A percentile compares a stretch with the other conserved stretches of the same genome.
These are phyloP conservation scores for Plasmodium berghei DNA, from an alignment of 169 alveolate species.

Conservation along the genomic window DNA sequence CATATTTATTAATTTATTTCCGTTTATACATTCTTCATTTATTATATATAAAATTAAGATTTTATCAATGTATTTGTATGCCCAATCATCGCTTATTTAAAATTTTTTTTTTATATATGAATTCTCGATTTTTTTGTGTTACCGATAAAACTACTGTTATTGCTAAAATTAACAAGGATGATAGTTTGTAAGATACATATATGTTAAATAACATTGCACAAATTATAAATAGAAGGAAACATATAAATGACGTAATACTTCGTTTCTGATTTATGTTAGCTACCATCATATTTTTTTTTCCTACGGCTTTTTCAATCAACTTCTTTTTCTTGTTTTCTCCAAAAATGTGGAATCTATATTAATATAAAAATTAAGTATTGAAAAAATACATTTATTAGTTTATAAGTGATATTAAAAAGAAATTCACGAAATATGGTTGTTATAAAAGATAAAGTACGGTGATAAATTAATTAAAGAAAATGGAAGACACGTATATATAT, in stretches of 20 bases:
- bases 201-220: slow-evolving; percentile 71
- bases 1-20: neutral
- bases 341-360: slow-evolving; percentile 63
- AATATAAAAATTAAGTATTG: slow-evolving; percentile 4
- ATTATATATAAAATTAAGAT: neutral
- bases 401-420: no score
- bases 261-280: slow-evolving; percentile 55
- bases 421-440: neutral
- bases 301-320: slow-evolving; percentile 64
- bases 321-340: slow-evolving; percentile 72
- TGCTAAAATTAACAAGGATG: slow-evolving; percentile 2
- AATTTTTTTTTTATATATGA: neutral
- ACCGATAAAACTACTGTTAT: slow-evolving; percentile 55
- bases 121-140: neutral
- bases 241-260: slow-evolving; percentile 35
- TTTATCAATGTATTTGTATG: neutral
- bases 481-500: neutral
- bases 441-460: neutral
- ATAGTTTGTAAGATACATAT: slow-evolving; percentile 54
- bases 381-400: no score
- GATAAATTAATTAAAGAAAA: neutral
- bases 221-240: slow-evolving; percentile 36
- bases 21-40: neutral
- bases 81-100: neutral
- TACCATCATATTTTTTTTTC: slow-evolving; percentile 60